These are phyloP conservation scores for Thuidium tamariscinum DNA, from an alignment of 225 moss, liverwort and hornwort genomes.

Conservation along the genomic window DNA sequence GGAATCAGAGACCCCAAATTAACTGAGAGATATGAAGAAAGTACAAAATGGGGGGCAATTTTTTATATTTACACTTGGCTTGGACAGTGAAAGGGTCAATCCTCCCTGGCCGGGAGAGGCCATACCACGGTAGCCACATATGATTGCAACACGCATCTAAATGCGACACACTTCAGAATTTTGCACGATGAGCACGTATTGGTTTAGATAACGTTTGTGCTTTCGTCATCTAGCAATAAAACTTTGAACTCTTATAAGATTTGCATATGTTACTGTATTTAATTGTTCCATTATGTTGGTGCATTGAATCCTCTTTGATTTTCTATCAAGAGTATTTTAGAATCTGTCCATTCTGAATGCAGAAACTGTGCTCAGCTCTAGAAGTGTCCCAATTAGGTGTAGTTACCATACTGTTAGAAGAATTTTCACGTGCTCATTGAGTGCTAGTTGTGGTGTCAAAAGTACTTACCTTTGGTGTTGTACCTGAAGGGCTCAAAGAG, in stretches of 20 bases:
- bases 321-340: background rate
- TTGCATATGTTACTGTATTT: background rate
- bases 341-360: background rate
- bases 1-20: background rate
- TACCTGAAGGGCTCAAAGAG: background rate
- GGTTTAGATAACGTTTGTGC: background rate
- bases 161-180: background rate
- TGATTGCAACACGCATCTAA: background rate
- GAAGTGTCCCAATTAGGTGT: background rate
- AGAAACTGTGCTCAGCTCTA: background rate
- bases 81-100: background rate
- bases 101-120: background rate
- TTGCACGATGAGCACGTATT: background rate
- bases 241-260: background rate
- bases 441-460: background rate
- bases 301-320: background rate
- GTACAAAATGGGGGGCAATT: background rate
- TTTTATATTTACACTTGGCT: background rate
- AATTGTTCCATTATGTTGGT: background rate
- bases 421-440: background rate
- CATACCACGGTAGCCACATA: background rate
- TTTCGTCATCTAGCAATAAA: background rate
- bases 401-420: background rate
- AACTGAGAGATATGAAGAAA: fast-evolving
- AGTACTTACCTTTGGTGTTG: background rate